Base-by-base conservation (phyloP, 495 filamentous ascomycete species). In the Hyphodiscus hymeniophilus region DNA sequence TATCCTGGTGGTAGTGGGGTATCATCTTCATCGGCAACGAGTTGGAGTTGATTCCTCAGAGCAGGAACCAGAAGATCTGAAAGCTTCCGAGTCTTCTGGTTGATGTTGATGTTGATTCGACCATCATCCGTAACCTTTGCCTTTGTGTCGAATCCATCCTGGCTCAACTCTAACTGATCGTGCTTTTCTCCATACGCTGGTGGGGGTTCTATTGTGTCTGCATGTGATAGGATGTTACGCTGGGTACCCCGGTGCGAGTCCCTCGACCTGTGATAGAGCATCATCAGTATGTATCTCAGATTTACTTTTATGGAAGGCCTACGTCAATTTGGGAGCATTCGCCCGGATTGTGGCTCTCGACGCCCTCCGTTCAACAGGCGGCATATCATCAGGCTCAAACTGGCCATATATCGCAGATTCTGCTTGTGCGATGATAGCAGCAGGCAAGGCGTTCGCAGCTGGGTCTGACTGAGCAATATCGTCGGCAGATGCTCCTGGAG, bases 21-120 rank as follows among this genome's bases (percentile, higher is more conserved):
- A 28, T 68, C 54, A 15, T 63, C 62, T 18, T 62, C 60, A 40
- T 76, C 68, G 3, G 66, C 50, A 1, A 63, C 60, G 16, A 71
- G 44, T 7, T 69, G 63, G 22, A 83, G 61, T 48, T 86, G 82
- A 42, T 67, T 72, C 41, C 74, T 66, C 38, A 89, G 61, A 31
- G 82, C 76, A 0, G 85, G 83, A 0, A 72, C 76, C 15, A 89
- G 65, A 23, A 92, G 64, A 24, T 77, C 71, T 7, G 83, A 77
- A 1, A 95, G 58, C 28, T 75, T 71, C 21, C 73, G 63, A 49
- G 75, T 76, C 55, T 77, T 79, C 54, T 86, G 73, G 51, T 79
- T 76, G 60, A 89, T 84, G 47, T 81, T 79, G 65, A 90, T 88
- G 53, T 87, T 75, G 51, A 89, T 71, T 26, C 85, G 80, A 13